These are phyloP conservation scores for Rhodotorula sp. DNA, from an alignment of 1,284 basidiomycete species.

Conservation along the genomic window DNA sequence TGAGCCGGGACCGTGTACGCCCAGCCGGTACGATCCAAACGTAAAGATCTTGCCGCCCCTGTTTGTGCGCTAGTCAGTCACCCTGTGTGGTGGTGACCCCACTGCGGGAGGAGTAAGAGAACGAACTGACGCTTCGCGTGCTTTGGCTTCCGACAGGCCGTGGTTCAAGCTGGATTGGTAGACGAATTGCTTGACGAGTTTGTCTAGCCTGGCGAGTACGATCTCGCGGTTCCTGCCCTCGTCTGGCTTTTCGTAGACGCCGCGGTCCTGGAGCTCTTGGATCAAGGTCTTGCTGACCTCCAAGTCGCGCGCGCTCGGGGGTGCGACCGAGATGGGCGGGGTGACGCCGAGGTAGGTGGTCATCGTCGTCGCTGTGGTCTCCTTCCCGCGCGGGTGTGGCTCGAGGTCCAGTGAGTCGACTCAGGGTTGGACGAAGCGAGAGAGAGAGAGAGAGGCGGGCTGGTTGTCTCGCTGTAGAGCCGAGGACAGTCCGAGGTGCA, in stretches of 20 bases:
- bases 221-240: slow-evolving; percentile 88
- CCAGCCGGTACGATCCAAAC: slow-evolving; percentile 81
- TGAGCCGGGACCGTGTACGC: slow-evolving; percentile 91
- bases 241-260: slow-evolving; percentile 85
- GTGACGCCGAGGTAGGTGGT: slow-evolving; percentile 57
- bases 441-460: background rate
- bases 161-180: slow-evolving; percentile 68
- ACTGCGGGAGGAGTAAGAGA: background rate
- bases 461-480: background rate
- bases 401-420: background rate
- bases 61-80: slow-evolving; percentile 42
- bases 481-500: background rate
- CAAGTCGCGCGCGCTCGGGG: slow-evolving; percentile 69
- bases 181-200: slow-evolving; percentile 92
- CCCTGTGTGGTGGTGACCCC: background rate
- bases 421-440: background rate
- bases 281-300: slow-evolving; percentile 77
- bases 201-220: slow-evolving; percentile 84
- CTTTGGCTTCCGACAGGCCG: slow-evolving; percentile 36
- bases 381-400: background rate
- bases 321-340: slow-evolving; percentile 81
- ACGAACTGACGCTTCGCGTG: slow-evolving; percentile 33
- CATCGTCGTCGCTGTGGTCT: background rate
- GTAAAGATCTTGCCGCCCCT: slow-evolving; percentile 99
- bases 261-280: slow-evolving; percentile 82